Evolutionary conservation across 345 rosid genomes (phyloP).

Genomic region (Arabidopsis suecica): DNA sequence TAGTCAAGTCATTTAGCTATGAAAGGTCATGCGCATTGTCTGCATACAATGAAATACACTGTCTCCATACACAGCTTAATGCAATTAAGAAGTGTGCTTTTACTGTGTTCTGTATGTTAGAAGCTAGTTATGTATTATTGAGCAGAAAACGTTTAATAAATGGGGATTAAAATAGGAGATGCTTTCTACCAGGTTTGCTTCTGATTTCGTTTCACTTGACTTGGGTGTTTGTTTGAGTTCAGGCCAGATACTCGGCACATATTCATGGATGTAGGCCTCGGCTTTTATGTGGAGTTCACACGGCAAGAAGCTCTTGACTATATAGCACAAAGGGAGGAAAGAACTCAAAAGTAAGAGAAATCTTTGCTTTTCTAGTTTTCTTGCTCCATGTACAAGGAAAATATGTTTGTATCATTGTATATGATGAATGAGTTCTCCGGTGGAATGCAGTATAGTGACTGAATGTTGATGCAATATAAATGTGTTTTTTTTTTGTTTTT

Average conservation of each 20-base stretch:
- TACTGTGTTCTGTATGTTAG: conserved; percentile 18
- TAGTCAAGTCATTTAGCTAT: conserved; percentile 3
- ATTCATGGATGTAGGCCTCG: conserved; percentile 77
- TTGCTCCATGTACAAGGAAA: background rate
- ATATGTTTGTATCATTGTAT: conserved; percentile 7
- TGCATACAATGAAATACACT: background rate
- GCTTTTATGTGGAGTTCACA: conserved; percentile 85
- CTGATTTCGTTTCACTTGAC: conserved; percentile 18
- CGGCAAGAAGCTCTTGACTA: conserved; percentile 78
- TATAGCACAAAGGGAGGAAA: conserved; percentile 67
- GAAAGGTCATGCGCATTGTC: background rate
- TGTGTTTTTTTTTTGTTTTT: conserved; percentile 9
- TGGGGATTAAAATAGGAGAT: background rate
- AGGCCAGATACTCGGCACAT: conserved; percentile 74
- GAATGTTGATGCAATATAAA: background rate
- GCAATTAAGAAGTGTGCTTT: background rate
- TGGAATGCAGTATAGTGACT: background rate
- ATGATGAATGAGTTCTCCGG: background rate
- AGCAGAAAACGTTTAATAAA: background rate
- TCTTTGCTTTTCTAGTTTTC: background rate
- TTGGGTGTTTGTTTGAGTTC: conserved; percentile 34
- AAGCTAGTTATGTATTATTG: conserved; percentile 13
- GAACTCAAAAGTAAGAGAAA: conserved; percentile 55
- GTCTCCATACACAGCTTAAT: conserved; percentile 3
- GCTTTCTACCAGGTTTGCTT: background rate